Percentiles rank a stretch among this genome's conserved stretches.
These are phyloP conservation scores for Candida boleticola DNA, from an alignment of 805 yeast species.

Conservation along the genomic window DNA sequence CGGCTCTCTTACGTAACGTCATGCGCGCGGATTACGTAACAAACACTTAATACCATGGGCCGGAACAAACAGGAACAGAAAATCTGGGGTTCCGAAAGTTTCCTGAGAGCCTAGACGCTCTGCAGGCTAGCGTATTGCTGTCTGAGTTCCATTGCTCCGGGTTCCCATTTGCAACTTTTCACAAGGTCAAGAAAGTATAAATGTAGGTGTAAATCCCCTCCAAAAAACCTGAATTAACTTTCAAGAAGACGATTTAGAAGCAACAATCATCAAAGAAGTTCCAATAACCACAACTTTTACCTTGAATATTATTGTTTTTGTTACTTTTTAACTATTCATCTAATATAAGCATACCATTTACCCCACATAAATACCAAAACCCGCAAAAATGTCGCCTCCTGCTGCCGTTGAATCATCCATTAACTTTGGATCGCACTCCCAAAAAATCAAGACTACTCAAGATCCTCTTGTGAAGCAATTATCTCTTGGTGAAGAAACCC, in stretches of 20 bases:
- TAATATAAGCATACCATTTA: not conserved
- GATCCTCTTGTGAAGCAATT: conserved; percentile 43
- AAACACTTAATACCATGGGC: too few species aligned
- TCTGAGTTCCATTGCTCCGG: conserved; percentile 17
- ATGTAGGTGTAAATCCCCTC: conserved; percentile 1
- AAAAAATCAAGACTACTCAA: conserved; percentile 33
- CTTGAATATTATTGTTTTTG: too few species aligned
- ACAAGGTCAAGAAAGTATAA: not conserved
- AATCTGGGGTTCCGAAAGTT: conserved; percentile 2
- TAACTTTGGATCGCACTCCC: conserved; percentile 38
- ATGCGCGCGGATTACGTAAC: not conserved
- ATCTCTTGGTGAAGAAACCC: conserved; percentile 56
- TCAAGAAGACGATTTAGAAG: too few species aligned
- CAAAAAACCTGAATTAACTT: too few species aligned
- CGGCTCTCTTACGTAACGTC: not conserved
- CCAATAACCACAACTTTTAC: too few species aligned
- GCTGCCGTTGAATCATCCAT: conserved; percentile 45
- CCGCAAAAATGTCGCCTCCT: conserved; percentile 40
- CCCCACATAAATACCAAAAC: not conserved
- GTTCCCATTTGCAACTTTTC: conserved; percentile 7
- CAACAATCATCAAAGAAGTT: too few species aligned
- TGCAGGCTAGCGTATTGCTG: not conserved
- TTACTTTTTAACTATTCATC: too few species aligned
- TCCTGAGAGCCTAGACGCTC: not conserved
- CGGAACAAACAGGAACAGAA: conserved; percentile 4